Percentiles rank a stretch among this genome's conserved stretches.
phyloP scores from a whole-genome alignment of 306 rosid species.

The Crotalaria pallida region DNA sequence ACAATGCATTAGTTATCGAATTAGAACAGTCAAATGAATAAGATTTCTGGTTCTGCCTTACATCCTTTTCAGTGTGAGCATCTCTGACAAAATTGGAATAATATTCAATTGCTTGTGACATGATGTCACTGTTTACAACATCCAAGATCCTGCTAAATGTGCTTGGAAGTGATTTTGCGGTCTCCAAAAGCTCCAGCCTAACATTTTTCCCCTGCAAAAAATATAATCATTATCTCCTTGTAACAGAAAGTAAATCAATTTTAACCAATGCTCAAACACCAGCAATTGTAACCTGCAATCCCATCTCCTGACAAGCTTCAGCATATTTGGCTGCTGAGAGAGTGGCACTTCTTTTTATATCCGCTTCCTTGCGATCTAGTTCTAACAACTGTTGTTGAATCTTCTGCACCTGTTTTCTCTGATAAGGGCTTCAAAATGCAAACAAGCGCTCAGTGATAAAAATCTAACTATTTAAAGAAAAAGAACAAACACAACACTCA shows the following conservation, averaged over 20 bases:
- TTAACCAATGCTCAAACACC: background rate
- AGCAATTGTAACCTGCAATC: conserved; percentile 64
- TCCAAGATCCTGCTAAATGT: conserved; percentile 69
- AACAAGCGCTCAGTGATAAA: background rate
- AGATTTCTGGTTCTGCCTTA: conserved; percentile 36
- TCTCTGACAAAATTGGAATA: conserved; percentile 80
- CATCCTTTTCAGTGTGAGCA: conserved; percentile 78
- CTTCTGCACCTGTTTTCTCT: conserved; percentile 90
- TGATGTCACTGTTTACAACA: conserved; percentile 56
- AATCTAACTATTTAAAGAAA: background rate
- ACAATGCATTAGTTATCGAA: conserved; percentile 3
- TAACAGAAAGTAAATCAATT: background rate
- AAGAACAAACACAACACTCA: conserved; percentile 2
- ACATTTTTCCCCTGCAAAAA: conserved; percentile 72
- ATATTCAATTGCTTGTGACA: conserved; percentile 69
- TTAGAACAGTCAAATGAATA: background rate
- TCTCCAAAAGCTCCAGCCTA: conserved; percentile 77
- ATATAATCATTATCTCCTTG: conserved; percentile 2
- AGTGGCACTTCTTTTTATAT: conserved; percentile 77
- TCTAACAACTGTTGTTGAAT: conserved; percentile 90
- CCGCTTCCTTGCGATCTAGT: conserved; percentile 91
- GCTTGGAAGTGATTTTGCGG: conserved; percentile 78
- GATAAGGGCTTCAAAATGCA: conserved; percentile 64
- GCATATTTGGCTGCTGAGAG: conserved; percentile 69
- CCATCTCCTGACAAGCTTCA: conserved; percentile 98